Evolutionary conservation across 2,329 filamentous ascomycete species (phyloP), one percentile per base, ranked within the genome.

Genomic region (Emmonsiellopsis sp.): DNA sequence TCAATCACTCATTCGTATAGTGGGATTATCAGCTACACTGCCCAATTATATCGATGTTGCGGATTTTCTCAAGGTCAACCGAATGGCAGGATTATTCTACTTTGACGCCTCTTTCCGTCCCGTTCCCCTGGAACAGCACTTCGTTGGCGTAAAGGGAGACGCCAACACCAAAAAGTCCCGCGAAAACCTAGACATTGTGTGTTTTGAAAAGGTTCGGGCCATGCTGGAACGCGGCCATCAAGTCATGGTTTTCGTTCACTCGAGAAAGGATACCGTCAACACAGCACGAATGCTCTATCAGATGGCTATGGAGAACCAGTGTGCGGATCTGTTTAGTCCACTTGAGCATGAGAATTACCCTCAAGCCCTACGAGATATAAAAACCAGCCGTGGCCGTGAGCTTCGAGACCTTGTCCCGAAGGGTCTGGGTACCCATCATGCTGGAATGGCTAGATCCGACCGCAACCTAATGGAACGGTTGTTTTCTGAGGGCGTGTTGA

Each of bases 201-300:
- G 89, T 0, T 98, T 94, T 65, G 91, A 97, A 60, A 99, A 99
- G 67, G 90, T 96, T 46, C 86, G 84, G 60, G 87, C 93, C 51
- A 96, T 98, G 91, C 77, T 98, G 2, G 83, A 90, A 65, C 76
- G 78, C 55, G 91, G 88, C n/a, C 93, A 99, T 63, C 93, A 98
- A 68, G 81, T 98, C 60, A 98, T 99, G 94, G 92, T 99, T 0
- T 98, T 99, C 68, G 94, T 98, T 9, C 94, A 98, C 68, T 96
- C 92, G 1, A 81, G 93, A 31, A 91, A 95, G 66, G 94, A 99
- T 62, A 98, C 94, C 0, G 83, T 95, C 60, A 81, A 86, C 57
- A 94, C 92, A 1, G 91, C 93, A 45, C 86, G 87, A 59, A 88
- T 86, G 74, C 75, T 98, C 31, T 84, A 87, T 57, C 85, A 96